Conservation (phyloP, 768 basidiomycete species). For the Boletus vinaceobasis region DNA sequence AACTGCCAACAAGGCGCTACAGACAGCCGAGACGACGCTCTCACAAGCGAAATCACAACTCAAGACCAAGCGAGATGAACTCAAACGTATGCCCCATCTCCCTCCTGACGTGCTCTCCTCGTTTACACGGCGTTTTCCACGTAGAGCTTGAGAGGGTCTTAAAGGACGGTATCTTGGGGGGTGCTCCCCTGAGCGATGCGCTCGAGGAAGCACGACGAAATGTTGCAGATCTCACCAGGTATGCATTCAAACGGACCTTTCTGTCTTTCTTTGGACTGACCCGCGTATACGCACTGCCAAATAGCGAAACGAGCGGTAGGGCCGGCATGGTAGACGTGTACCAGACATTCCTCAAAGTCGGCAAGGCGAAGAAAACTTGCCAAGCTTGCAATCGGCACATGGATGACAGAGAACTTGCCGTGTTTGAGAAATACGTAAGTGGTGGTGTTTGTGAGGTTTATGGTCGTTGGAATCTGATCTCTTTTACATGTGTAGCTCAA, state of each 20-base stretch:
- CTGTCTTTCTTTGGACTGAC: background rate
- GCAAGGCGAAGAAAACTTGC: constrained; percentile 66
- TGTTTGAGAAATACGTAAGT: constrained; percentile 72
- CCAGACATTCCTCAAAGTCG: constrained; percentile 50
- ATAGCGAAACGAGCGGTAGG: constrained; percentile 20
- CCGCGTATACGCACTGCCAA: background rate
- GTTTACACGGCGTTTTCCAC: background rate
- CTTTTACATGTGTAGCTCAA: constrained; percentile 45
- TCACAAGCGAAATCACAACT: constrained; percentile 59
- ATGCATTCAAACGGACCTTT: background rate
- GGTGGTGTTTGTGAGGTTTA: background rate
- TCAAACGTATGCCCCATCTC: constrained; percentile 47
- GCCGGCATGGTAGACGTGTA: constrained; percentile 48
- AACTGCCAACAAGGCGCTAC: constrained; percentile 52
- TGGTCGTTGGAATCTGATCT: background rate
- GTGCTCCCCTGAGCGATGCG: constrained; percentile 43
- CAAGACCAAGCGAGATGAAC: constrained; percentile 57
- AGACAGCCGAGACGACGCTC: constrained; percentile 61
- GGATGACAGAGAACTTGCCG: constrained; percentile 46
- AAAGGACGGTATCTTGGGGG: constrained; percentile 38
- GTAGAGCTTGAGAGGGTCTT: constrained; percentile 43
- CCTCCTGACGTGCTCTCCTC: background rate
- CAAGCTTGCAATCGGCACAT: constrained; percentile 73
- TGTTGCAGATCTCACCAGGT: constrained; percentile 22
- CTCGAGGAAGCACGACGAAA: constrained; percentile 36